Base-by-base conservation (phyloP, 2,329 filamentous ascomycete species). In the Cercospora berteroae region DNA sequence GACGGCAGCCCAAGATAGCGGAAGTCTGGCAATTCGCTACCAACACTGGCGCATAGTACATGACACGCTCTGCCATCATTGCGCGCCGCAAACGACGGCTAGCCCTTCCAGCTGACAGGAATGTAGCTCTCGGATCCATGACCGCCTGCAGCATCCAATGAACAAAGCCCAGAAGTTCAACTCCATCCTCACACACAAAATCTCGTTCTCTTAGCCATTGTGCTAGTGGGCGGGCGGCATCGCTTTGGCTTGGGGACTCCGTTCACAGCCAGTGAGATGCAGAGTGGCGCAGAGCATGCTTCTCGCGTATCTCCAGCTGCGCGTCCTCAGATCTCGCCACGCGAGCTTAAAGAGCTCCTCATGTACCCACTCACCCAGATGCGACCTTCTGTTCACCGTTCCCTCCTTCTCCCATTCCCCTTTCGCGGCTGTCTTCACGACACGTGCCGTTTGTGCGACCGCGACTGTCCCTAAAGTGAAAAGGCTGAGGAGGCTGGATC, bases 281-380 rank as follows among this genome's bases (percentile, higher is more conserved):
- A 16, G 16, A 5, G 29, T 5, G 55, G 55, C 55, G 12, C n/a
- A 20, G 27, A 58, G 31, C 29, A 58, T 33, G 18, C 55, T 58
- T 58, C 29, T 58, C 55, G 55, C 55, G 27, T 58, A 58, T 58
- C 55, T 58, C 16, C 13, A 58, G 55, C 55, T 36, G 55, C n/a
- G n/a, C 55, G 55, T 23, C 29, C 55, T 31, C 16, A 58, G 55
- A 36, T 58, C 55, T 31, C 2, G 27, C 55, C 29, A 58, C 55
- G 55, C 55, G 55, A 58, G 55, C 55, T 57, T 57, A 57, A 57
- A 33, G 55, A 57, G 55, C 27, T 57, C 27, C 6, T 8, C 55
- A 33, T 57, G 52, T 33, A 20, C 27, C 29, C 55, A 58, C 29
- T 18, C 25, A 20, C 29, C 8, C 52, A 31, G 12, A 52, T 23